Base-by-base conservation (phyloP, 2,329 filamentous ascomycete genomes). In the Clathrospora elynae region DNA sequence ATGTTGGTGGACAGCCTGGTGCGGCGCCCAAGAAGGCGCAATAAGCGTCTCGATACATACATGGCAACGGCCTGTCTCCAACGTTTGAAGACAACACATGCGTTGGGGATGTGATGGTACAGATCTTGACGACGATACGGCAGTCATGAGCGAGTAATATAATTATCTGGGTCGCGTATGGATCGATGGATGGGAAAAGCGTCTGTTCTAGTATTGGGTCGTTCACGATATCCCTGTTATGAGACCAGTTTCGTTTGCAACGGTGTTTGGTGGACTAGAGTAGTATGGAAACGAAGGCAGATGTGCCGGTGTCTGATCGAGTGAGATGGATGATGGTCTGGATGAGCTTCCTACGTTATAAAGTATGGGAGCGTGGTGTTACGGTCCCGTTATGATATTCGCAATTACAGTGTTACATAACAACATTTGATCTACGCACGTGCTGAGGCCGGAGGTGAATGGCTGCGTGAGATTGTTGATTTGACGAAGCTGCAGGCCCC, bases 11-110 rank as follows among this genome's bases (percentile, higher is more conserved):
- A 43, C 64, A 68, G 58, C 67, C 63, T 22, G 73, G 76, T 26
- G 75, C 78, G 24, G 78, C 71, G 51, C 74, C 83, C 66, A 87
- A 87, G 80, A 87, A 87, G 78, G 77, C 82, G 10, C 77, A 80
- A 62, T 66, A 66, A 58, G 42, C 49, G 50, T 49, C 35, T 42
- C 10, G 11, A 25, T 23, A 34, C 10, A 14, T 17, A 29, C 45
- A 33, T 35, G 44, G 51, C 40, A 51, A 53, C 19, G 43, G 43
- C 46, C 52, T 53, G 23, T 51, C 49, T 59, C 42, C 46, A 37
- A 45, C 32, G 29, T 32, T 30, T 35, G 36, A 42, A 39, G 50
- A 41, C 48, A 53, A 51, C 18, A 38, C 12, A 44, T 18, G 24
- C 35, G 45, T 36, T 46, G 47, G 47, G 35, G 51, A 48, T 44